phyloP scores from a whole-genome alignment of 768 basidiomycete species.

The Termitomyces sp. region DNA sequence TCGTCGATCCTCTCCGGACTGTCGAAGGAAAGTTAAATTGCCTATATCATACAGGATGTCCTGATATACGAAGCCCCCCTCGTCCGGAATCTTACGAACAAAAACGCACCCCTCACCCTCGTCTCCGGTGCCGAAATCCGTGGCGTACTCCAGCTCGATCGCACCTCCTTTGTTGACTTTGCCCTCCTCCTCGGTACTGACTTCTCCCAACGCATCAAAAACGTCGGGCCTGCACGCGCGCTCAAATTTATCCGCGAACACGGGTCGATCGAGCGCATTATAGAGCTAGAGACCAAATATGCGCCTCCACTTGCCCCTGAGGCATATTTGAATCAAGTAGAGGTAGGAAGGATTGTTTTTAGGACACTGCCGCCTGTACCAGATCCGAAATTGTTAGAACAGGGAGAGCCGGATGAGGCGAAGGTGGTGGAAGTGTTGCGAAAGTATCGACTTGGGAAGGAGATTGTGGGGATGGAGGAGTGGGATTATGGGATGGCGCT shows the following conservation, averaged over 20 bases:
- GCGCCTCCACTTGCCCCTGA: slow-evolving; percentile 38
- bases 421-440: slow-evolving; percentile 42
- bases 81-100: slow-evolving; percentile 67
- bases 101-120: slow-evolving; percentile 51
- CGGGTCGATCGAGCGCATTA: slow-evolving; percentile 65
- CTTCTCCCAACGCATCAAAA: slow-evolving; percentile 79
- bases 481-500: slow-evolving; percentile 43
- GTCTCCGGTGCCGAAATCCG: slow-evolving; percentile 65
- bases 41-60: slow-evolving; percentile 51
- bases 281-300: slow-evolving; percentile 47
- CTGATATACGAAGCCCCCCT: slow-evolving; percentile 79
- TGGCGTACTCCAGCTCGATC: slow-evolving; percentile 47
- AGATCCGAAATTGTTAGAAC: slow-evolving; percentile 26
- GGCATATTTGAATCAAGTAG: slow-evolving; percentile 61
- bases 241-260: slow-evolving; percentile 69
- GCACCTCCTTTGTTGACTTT: slow-evolving; percentile 70
- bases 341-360: slow-evolving; percentile 59
- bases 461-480: slow-evolving; percentile 24
- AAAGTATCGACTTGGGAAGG: slow-evolving; percentile 42
- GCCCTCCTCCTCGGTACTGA: slow-evolving; percentile 86
- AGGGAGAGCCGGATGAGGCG: slow-evolving; percentile 31
- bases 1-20: not conserved
- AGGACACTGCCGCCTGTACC: slow-evolving; percentile 61
- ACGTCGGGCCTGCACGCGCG: slow-evolving; percentile 74
- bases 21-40: not conserved